These are phyloP conservation scores for Geranomyces variabilis DNA, from an alignment of 192 early-diverging fungal species.

Conservation along the genomic window DNA sequence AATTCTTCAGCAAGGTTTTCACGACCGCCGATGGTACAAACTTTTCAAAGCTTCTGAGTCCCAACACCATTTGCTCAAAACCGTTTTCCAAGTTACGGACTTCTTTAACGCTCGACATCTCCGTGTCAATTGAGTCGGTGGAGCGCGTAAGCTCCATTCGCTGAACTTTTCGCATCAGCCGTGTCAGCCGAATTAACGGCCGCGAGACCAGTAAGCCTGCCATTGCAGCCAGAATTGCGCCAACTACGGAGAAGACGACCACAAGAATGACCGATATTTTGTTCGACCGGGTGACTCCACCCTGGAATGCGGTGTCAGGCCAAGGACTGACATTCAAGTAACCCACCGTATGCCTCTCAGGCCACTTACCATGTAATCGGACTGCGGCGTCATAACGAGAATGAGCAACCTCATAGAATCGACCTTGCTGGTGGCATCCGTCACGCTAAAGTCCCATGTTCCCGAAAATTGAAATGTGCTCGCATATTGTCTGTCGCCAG, in stretches of 20 bases:
- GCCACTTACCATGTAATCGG: neutral
- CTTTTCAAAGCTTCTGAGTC: slow-evolving; percentile 4
- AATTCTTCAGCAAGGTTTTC: neutral
- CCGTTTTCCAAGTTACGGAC: slow-evolving; percentile 1
- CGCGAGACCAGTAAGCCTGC: neutral
- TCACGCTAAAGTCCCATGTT: too few species aligned
- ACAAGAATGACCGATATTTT: slow-evolving; percentile 6
- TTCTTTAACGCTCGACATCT: neutral
- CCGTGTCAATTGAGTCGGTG: neutral
- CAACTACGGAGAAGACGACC: slow-evolving; percentile 1
- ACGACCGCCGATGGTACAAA: neutral
- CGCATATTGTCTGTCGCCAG: too few species aligned
- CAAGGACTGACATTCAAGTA: too few species aligned
- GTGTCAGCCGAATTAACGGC: neutral
- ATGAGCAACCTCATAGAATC: neutral
- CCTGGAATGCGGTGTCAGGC: neutral
- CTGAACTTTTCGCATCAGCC: slow-evolving; percentile 4
- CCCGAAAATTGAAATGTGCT: too few species aligned
- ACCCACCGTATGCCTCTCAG: too few species aligned
- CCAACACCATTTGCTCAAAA: slow-evolving; percentile 1
- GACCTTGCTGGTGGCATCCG: too few species aligned
- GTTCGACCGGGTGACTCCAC: neutral
- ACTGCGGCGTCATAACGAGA: neutral
- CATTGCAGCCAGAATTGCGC: neutral
- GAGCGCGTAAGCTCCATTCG: neutral